These are phyloP conservation scores for Fusarium xylarioides DNA, from an alignment of 2,329 filamentous ascomycete genomes.

Conservation along the genomic window DNA sequence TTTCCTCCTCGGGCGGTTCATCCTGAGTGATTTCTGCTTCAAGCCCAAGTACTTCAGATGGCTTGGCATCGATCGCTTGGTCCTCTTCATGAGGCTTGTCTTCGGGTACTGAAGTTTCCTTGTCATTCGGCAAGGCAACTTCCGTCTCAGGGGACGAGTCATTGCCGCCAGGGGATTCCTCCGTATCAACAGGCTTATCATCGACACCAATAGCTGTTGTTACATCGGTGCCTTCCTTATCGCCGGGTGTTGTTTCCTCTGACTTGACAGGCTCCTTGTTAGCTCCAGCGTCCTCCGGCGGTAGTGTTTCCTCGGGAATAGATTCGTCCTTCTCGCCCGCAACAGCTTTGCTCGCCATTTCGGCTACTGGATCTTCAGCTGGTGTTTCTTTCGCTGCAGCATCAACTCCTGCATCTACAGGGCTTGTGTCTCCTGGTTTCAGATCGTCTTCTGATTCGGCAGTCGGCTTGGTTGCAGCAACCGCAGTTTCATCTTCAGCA, in stretches of 20 bases:
- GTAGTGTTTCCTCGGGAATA: background rate
- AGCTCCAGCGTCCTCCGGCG: background rate
- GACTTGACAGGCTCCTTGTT: background rate
- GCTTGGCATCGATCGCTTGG: background rate
- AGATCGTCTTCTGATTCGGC: background rate
- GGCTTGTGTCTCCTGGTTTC: background rate
- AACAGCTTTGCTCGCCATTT: background rate
- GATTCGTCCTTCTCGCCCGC: background rate
- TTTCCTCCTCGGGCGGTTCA: background rate
- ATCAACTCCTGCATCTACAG: background rate
- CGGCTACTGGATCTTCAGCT: background rate
- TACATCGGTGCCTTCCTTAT: background rate
- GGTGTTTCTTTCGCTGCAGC: background rate
- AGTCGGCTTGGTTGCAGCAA: background rate
- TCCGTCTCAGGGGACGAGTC: background rate
- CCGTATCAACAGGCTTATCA: background rate
- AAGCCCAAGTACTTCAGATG: background rate
- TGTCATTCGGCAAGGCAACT: background rate
- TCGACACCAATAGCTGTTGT: background rate
- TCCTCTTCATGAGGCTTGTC: background rate
- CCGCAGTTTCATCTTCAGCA: background rate
- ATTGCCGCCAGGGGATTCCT: background rate
- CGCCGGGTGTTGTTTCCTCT: conserved; percentile 5
- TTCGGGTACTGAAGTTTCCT: background rate
- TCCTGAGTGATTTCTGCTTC: background rate